A percentile compares a stretch with the other conserved stretches of the same genome.
Conservation (phyloP, 1,284 basidiomycete genomes). For the Leccinum discolor region DNA sequence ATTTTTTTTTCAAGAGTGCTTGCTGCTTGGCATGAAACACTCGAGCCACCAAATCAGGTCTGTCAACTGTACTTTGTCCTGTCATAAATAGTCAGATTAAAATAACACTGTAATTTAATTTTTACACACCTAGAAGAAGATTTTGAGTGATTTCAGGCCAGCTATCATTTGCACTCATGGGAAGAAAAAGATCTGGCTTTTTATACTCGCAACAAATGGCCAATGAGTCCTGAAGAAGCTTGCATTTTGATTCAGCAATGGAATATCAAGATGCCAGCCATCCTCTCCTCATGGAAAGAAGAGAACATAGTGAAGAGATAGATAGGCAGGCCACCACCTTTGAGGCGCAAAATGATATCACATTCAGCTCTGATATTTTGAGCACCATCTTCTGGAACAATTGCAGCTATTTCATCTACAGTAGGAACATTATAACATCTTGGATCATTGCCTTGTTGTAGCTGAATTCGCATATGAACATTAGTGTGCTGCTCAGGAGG, state of each 20-base stretch:
- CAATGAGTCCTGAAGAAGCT: not conserved
- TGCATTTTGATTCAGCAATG: not conserved
- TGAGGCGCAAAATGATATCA: too few species aligned
- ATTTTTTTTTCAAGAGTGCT: not conserved
- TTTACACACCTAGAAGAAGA: not conserved
- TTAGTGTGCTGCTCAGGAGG: too few species aligned
- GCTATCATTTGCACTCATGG: not conserved
- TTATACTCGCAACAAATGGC: not conserved
- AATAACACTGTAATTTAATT: not conserved
- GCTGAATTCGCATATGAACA: too few species aligned
- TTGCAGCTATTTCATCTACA: too few species aligned
- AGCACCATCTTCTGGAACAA: too few species aligned
- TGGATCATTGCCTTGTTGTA: too few species aligned
- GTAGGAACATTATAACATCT: too few species aligned
- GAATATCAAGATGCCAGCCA: conserved; percentile 40
- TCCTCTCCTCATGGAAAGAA: conserved; percentile 40
- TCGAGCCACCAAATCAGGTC: not conserved
- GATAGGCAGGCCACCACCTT: conserved; percentile 29
- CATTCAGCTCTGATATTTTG: too few species aligned
- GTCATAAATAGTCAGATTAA: conserved; percentile 13
- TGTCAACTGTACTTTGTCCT: not conserved
- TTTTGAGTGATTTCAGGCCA: not conserved
- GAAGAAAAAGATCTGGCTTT: not conserved
- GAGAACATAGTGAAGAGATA: conserved; percentile 39
- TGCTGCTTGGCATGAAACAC: not conserved